Percentiles rank a stretch among this genome's conserved stretches.
Evolutionary conservation across 768 basidiomycete genomes (phyloP).

Genomic region (Collybiopsis confluens): DNA sequence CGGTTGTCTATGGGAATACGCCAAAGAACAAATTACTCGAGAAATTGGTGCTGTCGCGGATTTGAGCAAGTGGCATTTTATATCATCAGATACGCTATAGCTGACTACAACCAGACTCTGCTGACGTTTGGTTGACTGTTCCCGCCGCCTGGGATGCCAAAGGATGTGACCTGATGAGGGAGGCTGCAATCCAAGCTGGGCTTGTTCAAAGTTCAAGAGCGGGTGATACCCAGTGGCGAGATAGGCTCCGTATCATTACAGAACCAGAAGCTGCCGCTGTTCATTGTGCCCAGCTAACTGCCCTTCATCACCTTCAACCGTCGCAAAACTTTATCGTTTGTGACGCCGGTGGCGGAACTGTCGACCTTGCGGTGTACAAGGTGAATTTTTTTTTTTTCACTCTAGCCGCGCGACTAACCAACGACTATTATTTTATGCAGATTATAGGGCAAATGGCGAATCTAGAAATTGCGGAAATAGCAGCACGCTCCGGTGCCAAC

Average conservation of each 20-base stretch:
- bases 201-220: constrained; percentile 70
- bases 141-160: constrained; percentile 90
- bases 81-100: neutral
- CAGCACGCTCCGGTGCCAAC: constrained; percentile 81
- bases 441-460: constrained; percentile 76
- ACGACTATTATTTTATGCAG: too few species aligned
- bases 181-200: constrained; percentile 76
- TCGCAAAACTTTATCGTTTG: constrained; percentile 90
- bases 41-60: constrained; percentile 86
- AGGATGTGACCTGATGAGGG: constrained; percentile 83
- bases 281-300: constrained; percentile 79
- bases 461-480: constrained; percentile 91
- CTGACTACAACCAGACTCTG: constrained; percentile 49
- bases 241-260: constrained; percentile 47
- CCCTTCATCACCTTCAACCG: constrained; percentile 72
- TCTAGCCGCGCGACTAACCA: too few species aligned
- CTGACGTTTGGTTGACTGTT: constrained; percentile 82
- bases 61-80: constrained; percentile 50
- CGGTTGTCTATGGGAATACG: constrained; percentile 81
- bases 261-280: constrained; percentile 86
- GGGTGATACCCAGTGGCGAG: constrained; percentile 72
- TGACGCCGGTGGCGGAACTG: constrained; percentile 85
- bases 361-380: constrained; percentile 59
- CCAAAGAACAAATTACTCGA: constrained; percentile 80
- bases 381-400: constrained; percentile 23